Evolutionary conservation across 441 rosid genomes (phyloP).

Genomic region (Flueggea neowawraea): DNA sequence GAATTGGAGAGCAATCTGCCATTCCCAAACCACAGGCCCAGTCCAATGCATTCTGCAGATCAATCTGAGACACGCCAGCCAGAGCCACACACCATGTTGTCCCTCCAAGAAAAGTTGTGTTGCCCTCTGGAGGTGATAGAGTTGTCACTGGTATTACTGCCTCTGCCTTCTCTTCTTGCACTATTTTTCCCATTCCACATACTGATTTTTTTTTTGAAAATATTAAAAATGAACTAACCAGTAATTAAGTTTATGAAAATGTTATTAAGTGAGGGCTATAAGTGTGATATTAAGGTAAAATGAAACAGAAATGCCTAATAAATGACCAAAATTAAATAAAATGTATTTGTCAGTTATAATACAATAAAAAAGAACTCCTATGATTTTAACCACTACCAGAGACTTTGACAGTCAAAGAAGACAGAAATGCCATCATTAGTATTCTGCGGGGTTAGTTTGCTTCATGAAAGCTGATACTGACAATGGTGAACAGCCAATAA

Average conservation of each 20-base stretch:
- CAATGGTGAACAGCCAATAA: too few relatives aligned
- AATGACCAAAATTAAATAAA: too few relatives aligned
- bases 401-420: not conserved
- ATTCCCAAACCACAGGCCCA: constrained; percentile 86
- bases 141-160: constrained; percentile 35
- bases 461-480: too few relatives aligned
- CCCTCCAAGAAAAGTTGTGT: constrained; percentile 76
- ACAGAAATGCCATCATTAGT: not conserved
- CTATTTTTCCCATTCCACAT: constrained; percentile 16
- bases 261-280: not conserved
- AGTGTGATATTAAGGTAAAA: too few relatives aligned
- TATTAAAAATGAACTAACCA: not conserved
- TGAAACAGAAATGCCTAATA: too few relatives aligned
- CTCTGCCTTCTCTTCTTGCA: constrained; percentile 47
- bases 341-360: too few relatives aligned
- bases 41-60: constrained; percentile 70
- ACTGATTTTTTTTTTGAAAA: too few relatives aligned
- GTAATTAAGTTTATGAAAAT: not conserved
- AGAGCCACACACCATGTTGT: constrained; percentile 87
- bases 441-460: not conserved
- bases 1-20: constrained; percentile 72
- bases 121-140: constrained; percentile 79
- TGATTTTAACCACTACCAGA: too few relatives aligned
- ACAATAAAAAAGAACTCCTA: too few relatives aligned
- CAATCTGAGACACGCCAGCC: constrained; percentile 53